Conservation (phyloP, 2,329 filamentous ascomycete genomes). For the Diaporthe australafricana region DNA sequence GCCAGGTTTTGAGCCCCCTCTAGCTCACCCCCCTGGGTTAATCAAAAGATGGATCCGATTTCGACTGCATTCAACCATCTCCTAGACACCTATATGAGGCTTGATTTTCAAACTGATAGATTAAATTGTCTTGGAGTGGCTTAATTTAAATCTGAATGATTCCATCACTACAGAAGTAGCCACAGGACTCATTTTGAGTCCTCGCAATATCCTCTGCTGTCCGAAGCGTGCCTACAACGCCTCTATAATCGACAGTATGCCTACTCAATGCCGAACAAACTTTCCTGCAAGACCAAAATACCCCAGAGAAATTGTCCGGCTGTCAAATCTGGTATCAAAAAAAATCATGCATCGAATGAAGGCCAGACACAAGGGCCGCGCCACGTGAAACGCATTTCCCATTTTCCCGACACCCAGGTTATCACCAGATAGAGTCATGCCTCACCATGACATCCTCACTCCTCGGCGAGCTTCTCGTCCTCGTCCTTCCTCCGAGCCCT, state of each 20-base stretch:
- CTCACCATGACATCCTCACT: constrained; percentile 8
- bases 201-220: not conserved
- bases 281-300: not conserved
- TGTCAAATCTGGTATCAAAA: not conserved
- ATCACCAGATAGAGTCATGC: constrained; percentile 36
- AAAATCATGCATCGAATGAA: not conserved
- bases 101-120: too few species aligned
- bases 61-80: too few species aligned
- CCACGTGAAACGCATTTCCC: not conserved
- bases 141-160: not conserved
- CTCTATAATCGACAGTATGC: not conserved
- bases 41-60: too few species aligned
- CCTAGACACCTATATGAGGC: too few species aligned
- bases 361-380: not conserved
- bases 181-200: too few species aligned
- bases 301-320: too few species aligned
- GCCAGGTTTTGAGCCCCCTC: not conserved
- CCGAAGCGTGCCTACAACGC: not conserved
- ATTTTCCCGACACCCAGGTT: too few species aligned
- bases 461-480: constrained; percentile 28
- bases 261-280: not conserved
- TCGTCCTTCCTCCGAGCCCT: not conserved
- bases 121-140: not conserved
- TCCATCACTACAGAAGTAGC: too few species aligned
- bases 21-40: too few species aligned